Base-by-base conservation (phyloP, 2,329 filamentous ascomycete genomes). In the Ceratocystis alfenasii region DNA sequence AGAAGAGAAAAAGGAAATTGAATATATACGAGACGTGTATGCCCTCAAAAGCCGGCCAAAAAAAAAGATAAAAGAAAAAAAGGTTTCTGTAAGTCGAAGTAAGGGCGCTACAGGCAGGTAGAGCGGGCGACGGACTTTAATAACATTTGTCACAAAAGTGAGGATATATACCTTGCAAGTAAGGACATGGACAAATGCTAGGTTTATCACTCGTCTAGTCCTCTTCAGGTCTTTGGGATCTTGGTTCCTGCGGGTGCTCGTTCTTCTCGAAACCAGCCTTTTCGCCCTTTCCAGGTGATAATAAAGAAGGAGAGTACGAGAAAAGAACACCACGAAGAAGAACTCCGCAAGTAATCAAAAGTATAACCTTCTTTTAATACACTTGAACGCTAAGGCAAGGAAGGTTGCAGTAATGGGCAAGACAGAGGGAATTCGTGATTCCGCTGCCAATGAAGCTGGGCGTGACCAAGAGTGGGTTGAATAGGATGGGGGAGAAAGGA, bases 381-480 rank as follows among this genome's bases (percentile, higher is more conserved):
- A 59, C 25, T 59, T 59, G 30, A 6, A 59, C 28, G 7, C 25
- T n/a, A 36, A 25, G 8, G 55, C 36, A 41, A 12, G 36, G 36
- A 41, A 12, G 55, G 25, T 30, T 15, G 5, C 28, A 20, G 55
- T n/a, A 10, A 30, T 30, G 28, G 4, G 7, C 2, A 36, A 15
- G 12, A 15, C 55, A 59, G 55, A 59, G 55, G 5, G n/a, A n/a
- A 59, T 36, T 20, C 28, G 30, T 33, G 25, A 33, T 59, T 59
- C 55, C 55, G 55, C 28, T 59, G 55, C 55, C 55, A 59, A 59
- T 59, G 55, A 25, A 28, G 12, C 25, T 15, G 55, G 53, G 55
- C 55, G 55, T 59, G 55, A 15, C 17, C 48, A 28, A 25, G 20
- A n/a, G 45, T 28, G 12, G 5, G 22, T 25, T 36, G 55, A 25